Evolutionary conservation across 441 rosid genomes (phyloP), one percentile per base, ranked within the genome.

Genomic region (Brassica balearica): DNA sequence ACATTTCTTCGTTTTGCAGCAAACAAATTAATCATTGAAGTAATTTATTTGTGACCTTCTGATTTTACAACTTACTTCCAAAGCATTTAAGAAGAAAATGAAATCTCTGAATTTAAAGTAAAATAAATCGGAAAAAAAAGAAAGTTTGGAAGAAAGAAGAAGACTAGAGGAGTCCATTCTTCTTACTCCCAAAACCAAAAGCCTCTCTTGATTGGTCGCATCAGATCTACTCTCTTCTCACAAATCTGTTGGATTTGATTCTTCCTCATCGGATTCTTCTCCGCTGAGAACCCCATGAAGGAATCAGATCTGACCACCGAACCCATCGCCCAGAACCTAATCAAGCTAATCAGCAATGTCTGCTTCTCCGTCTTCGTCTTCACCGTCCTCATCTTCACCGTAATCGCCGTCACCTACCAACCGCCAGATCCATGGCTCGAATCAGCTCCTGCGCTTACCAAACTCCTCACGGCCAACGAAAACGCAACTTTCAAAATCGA

Each of bases 371-470:
- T 86, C 48, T 93, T 95, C 70, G 96, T 95, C 17, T 87, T 95
- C 90, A 78, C 91, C 1, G 98, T 95, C 48, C 83, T 95, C 73
- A 88, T 93, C 1, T 88, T 95, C 77, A 92, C 97, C 0, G 97
- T 89, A 32, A 85, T 95, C 77, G 98, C 99, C 62, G 86, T 93
- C 80, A 93, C 98, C 36, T 93, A 95, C 82, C 97, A 93, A 74
- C 99, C 99, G 9, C 98, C 95, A 72, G 99, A 95, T 90, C 97
- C 97, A 77, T 93, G 97, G 99, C 91, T 95, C 53, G 92, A 95
- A 75, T 92, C 98, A 2, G 96, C 99, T 77, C 97, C 98, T 1
- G 94, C 94, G n/a, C 79, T 93, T 8, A 89, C 97, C 25, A 87
- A 87, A 29, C 88, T 95, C 84, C 87, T 93, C 80, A 88, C 98